Conservation (phyloP, 306 rosid species). For the Sophora flavescens region DNA sequence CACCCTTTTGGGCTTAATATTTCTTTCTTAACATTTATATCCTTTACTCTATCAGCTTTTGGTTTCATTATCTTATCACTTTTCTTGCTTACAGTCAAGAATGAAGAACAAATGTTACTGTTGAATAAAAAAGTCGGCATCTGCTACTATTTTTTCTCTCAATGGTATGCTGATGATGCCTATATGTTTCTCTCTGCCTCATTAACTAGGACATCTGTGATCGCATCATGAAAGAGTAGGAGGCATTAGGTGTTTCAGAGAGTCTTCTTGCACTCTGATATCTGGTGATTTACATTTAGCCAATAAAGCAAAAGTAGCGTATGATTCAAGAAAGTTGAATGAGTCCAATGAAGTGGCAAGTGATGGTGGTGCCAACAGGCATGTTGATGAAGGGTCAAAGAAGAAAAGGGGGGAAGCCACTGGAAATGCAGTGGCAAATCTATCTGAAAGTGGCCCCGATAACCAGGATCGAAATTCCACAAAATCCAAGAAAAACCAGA, state of each 20-base stretch:
- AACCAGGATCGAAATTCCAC: slow-evolving; percentile 66
- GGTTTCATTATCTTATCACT: slow-evolving; percentile 31
- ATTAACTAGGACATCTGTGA: slow-evolving; percentile 74
- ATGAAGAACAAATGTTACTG: slow-evolving; percentile 18
- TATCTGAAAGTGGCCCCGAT: slow-evolving; percentile 73
- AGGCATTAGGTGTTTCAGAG: slow-evolving; percentile 63
- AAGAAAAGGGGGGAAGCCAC: slow-evolving; percentile 80
- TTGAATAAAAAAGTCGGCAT: slow-evolving; percentile 32
- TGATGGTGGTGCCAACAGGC: slow-evolving; percentile 67
- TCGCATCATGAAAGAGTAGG: slow-evolving; percentile 81
- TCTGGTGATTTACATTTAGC: slow-evolving; percentile 55
- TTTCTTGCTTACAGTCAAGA: not conserved
- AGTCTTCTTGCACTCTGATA: slow-evolving; percentile 53
- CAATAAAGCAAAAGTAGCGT: slow-evolving; percentile 58
- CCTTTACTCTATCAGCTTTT: slow-evolving; percentile 18
- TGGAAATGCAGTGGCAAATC: slow-evolving; percentile 54
- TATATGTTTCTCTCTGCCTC: slow-evolving; percentile 31
- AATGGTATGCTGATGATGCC: slow-evolving; percentile 42
- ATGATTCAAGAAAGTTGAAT: slow-evolving; percentile 60
- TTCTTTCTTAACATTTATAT: slow-evolving; percentile 5
- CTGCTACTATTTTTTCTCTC: slow-evolving; percentile 22
- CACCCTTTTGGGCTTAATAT: slow-evolving; percentile 8
- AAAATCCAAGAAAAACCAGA: slow-evolving; percentile 89
- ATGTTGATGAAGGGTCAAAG: slow-evolving; percentile 78
- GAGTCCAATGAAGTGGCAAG: slow-evolving; percentile 64